Evolutionary conservation across 306 rosid genomes (phyloP), one percentile per base, ranked within the genome.

Genomic region (Malus orientalis): DNA sequence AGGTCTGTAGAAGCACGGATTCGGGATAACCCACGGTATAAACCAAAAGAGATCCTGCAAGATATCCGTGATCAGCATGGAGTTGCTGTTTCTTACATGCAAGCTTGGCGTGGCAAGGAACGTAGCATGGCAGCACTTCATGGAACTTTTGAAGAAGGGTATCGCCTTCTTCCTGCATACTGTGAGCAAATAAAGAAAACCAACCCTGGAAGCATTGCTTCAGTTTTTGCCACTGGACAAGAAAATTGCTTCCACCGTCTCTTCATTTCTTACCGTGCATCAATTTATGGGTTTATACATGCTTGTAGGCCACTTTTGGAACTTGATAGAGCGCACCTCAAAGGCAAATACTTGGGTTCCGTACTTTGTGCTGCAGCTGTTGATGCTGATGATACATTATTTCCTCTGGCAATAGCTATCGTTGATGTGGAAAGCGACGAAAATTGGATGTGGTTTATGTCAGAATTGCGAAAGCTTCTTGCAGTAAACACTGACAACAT

Each of bases 51-150:
- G 83, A 95, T 95, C 76, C 80, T 95, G 67, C 93, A 93, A 79
- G 97, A 95, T 88, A 95, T 95, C 71, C 96, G 97, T 10, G 98
- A 90, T 81, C 90, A 92, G 87, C 98, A 95, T 73, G 98, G 98
- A 78, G 98, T 95, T 75, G 96, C 97, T 77, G 98, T 95, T 78
- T 92, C 98, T 70, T 95, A 95, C 86, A 95, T 95, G 98, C 98
- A 95, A 92, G 98, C 98, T 76, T 95, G 98, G 98, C 96, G 98
- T 55, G 98, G 98, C 74, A 95, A 95, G 89, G 98, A 95, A 71
- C 91, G 98, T 25, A 92, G 98, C 87, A 95, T 95, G 98, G 97
- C 98, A 69, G 95, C 98, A 7, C 98, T 95, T 83, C 98, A 95
- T 85, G 98, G 98, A 84, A 95, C 98, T 79, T 92, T 82, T 84